A percentile compares a stretch with the other conserved stretches of the same genome.
These are phyloP conservation scores for Macadamia integrifolia DNA, from an alignment of 164 flowering plant species.

Conservation along the genomic window DNA sequence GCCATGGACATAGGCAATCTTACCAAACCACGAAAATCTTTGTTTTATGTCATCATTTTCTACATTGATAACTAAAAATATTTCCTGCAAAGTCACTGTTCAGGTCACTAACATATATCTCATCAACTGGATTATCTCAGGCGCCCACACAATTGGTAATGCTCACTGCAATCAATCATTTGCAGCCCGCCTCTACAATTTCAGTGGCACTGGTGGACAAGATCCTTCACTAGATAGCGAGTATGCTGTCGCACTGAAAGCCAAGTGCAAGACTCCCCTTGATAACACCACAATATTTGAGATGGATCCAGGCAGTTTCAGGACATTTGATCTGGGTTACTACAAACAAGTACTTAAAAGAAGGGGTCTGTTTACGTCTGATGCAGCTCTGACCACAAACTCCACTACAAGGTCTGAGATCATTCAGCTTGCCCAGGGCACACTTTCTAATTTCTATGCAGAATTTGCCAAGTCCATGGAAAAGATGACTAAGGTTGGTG, in stretches of 20 bases:
- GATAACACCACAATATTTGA: constrained; percentile 36
- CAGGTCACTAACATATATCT: background rate
- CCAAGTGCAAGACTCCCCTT: constrained; percentile 29
- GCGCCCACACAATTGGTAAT: constrained; percentile 34
- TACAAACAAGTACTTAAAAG: constrained; percentile 40
- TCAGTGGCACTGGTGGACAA: constrained; percentile 47
- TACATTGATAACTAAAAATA: background rate
- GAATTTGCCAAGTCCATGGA: constrained; percentile 53
- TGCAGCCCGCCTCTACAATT: constrained; percentile 48
- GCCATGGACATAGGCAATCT: too few species aligned
- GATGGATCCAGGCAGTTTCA: constrained; percentile 71
- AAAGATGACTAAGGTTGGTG: constrained; percentile 28
- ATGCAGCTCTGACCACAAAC: constrained; percentile 48
- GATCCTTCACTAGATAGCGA: constrained; percentile 52
- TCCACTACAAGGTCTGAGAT: constrained; percentile 27
- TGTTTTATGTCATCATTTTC: too few species aligned
- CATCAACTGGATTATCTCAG: constrained; percentile 5
- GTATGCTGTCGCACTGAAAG: constrained; percentile 33
- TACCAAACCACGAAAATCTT: too few species aligned
- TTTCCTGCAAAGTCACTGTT: background rate
- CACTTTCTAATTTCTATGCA: constrained; percentile 19
- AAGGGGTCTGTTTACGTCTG: constrained; percentile 60
- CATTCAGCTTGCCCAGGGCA: constrained; percentile 18
- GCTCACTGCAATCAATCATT: constrained; percentile 23
- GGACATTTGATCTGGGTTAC: constrained; percentile 44